These are phyloP conservation scores for Fusarium succisae DNA, from an alignment of 2,329 filamentous ascomycete genomes.

Conservation along the genomic window DNA sequence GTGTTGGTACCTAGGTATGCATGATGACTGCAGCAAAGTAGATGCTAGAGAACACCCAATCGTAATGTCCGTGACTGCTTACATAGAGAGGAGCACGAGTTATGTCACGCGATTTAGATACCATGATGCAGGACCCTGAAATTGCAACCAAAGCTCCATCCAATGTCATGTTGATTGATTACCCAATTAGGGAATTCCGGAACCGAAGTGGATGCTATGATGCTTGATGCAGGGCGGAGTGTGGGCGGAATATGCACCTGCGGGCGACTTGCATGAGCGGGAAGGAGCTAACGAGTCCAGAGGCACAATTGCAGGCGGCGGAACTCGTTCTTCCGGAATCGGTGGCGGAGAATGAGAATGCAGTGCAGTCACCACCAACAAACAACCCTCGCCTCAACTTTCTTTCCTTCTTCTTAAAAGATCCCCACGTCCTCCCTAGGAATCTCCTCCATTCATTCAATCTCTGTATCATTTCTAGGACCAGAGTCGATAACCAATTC, in stretches of 20 bases:
- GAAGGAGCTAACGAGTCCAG: slow-evolving; percentile 34
- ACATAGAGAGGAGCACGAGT: background rate
- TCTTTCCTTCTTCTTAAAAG: slow-evolving; percentile 21
- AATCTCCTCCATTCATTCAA: background rate
- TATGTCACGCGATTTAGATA: slow-evolving; percentile 1
- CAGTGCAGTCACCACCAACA: slow-evolving; percentile 22
- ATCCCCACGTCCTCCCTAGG: slow-evolving; percentile 6
- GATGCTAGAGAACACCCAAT: background rate
- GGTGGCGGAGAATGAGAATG: slow-evolving; percentile 37
- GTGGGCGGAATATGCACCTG: slow-evolving; percentile 30
- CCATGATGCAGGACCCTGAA: slow-evolving; percentile 19
- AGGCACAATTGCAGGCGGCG: slow-evolving; percentile 35
- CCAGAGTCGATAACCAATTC: slow-evolving; percentile 20
- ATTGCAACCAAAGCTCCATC: background rate
- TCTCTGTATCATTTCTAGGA: background rate
- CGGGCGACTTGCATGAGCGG: slow-evolving; percentile 29
- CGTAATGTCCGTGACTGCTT: background rate
- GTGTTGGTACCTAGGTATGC: background rate
- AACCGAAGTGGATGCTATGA: slow-evolving; percentile 20
- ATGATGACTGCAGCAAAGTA: background rate
- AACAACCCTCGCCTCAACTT: slow-evolving; percentile 7
- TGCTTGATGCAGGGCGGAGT: slow-evolving; percentile 38
- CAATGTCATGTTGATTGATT: slow-evolving; percentile 26
- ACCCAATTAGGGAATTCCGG: slow-evolving; percentile 45
- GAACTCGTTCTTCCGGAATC: slow-evolving; percentile 45